Conservation (phyloP, 106 monocot species). For the Dioscorea zingiberensis region DNA sequence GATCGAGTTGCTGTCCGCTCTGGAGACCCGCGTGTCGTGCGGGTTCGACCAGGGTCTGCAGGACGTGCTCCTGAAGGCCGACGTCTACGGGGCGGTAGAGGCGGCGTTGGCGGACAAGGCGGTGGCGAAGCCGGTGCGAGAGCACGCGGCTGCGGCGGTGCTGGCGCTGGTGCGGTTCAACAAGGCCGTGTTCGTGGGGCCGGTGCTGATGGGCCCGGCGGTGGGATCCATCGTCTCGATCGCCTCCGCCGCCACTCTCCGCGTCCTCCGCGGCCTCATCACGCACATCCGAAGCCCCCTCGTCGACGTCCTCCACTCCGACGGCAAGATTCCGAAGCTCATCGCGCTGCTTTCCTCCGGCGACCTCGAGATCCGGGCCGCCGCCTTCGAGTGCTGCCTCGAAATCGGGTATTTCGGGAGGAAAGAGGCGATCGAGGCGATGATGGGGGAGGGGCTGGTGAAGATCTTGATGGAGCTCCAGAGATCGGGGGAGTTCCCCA, state of each 20-base stretch:
- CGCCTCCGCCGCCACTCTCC: constrained; percentile 24
- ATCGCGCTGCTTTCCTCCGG: constrained; percentile 22
- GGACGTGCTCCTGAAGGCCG: constrained; percentile 40
- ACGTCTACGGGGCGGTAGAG: constrained; percentile 40
- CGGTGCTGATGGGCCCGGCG: constrained; percentile 51
- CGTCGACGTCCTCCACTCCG: constrained; percentile 57
- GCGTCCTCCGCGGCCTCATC: constrained; percentile 40
- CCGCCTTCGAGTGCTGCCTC: constrained; percentile 39
- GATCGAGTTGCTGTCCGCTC: constrained; percentile 16
- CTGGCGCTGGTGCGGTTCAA: constrained; percentile 77
- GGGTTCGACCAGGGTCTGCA: constrained; percentile 58
- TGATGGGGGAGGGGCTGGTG: constrained; percentile 50
- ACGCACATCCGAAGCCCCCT: constrained; percentile 47
- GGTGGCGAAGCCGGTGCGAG: constrained; percentile 29
- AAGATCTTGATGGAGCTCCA: constrained; percentile 47
- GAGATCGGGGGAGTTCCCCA: constrained; percentile 34
- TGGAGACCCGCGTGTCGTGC: constrained; percentile 31
- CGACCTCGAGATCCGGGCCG: constrained; percentile 18
- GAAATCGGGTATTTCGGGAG: constrained; percentile 53
- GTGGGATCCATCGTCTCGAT: constrained; percentile 27
- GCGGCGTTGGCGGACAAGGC: constrained; percentile 23
- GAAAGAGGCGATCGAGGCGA: constrained; percentile 57
- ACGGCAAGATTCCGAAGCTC: constrained; percentile 39
- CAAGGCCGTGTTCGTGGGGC: constrained; percentile 73
- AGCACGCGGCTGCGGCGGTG: constrained; percentile 34